Percentiles rank a stretch among this genome's conserved stretches.
Evolutionary conservation across 2,329 filamentous ascomycete genomes (phyloP).

Genomic region (Epichloe glyceriae): DNA sequence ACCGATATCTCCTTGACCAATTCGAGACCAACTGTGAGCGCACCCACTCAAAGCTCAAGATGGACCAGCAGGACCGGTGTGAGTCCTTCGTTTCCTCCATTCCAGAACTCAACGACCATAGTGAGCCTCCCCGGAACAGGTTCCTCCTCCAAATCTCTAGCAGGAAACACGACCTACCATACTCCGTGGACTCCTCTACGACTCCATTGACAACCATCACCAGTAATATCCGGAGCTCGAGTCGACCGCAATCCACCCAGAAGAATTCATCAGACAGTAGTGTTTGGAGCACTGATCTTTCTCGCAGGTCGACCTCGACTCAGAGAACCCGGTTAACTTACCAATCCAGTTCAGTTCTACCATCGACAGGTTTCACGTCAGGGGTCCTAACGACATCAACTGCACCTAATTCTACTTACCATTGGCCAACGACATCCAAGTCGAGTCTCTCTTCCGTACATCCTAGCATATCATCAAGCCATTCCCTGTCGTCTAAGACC

Average conservation of each 20-base stretch:
- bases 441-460: not conserved
- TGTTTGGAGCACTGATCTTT: not conserved
- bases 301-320: not conserved
- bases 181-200: not conserved
- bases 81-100: not conserved
- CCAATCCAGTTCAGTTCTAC: not conserved
- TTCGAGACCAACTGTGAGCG: not conserved
- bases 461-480: not conserved
- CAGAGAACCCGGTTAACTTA: conserved; percentile 1
- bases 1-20: not conserved
- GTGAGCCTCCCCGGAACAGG: conserved; percentile 11
- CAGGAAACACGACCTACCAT: not conserved
- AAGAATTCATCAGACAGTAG: not conserved
- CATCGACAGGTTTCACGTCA: not conserved
- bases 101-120: conserved; percentile 2
- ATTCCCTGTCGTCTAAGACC: not conserved
- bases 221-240: not conserved
- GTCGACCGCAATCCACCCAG: not conserved
- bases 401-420: conserved; percentile 1
- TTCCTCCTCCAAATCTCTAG: not conserved
- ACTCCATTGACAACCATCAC: not conserved
- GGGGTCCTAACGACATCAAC: not conserved
- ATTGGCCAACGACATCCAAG: not conserved
- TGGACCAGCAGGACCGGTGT: not conserved
- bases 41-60: not conserved